Evolutionary conservation across 108 stramenopile genomes (phyloP), one percentile per base, ranked within the genome.

Genomic region (Tribonema minus): DNA sequence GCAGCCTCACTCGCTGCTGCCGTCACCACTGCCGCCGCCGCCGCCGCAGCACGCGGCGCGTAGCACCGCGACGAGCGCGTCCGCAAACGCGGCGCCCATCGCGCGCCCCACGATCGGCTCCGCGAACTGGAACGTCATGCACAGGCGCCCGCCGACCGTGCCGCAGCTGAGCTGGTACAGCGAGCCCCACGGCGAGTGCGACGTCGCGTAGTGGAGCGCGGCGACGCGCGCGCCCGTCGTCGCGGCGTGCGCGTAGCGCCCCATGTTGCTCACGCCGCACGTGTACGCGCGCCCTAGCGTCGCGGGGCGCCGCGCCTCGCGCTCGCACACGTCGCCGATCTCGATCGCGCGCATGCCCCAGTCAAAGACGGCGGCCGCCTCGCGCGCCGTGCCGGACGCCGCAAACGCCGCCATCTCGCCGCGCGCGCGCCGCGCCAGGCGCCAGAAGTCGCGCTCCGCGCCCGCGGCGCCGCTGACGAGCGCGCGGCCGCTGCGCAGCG

Each of bases 101-200:
- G 26, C 3, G 23, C 79, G 70, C 20, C 29, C 32, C 29, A 80
- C 69, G 27, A 80, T 27, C 40, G 79, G 79, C 41, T 69, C 68
- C 3, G 79, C 68, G 35, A 70, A 80, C 31, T 80, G 79, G 3
- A 69, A 61, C 25, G 79, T 80, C 79, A 80, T 54, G 68, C 69
- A 80, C 20, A 80, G 62, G 31, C 58, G 62, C 26, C 79, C 79
- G 32, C 37, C 60, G 0, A 80, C 64, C 62, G 79, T 80, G 32
- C 79, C 79, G 62, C 79, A 80, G 60, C 68, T 69, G 33, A 80
- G 63, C 79, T 80, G 79, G 61, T 69, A 80, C 40, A 80, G 54
- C 27, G 69, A 70, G 3, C 79, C 79, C 32, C 68, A 46, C 34
- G 68, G 33, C 9, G 68, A 60, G 12, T 80, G 79, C 27, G 69